phyloP scores from a whole-genome alignment of 2,329 filamentous ascomycete species.

The Dactylellina cionopaga region DNA sequence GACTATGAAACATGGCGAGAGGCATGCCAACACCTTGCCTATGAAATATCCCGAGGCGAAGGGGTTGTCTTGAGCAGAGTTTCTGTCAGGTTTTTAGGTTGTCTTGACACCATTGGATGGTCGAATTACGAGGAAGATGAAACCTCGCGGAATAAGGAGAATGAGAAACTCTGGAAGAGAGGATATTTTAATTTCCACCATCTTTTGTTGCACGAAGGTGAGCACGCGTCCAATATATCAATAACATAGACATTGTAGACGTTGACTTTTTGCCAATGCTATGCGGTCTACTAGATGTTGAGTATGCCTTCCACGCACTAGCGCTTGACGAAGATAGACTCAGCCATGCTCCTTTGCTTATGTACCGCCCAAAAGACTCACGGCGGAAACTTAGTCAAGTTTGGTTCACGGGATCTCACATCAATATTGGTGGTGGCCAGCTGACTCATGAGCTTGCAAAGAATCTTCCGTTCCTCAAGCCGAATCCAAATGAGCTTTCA shows the following conservation, averaged over 20 bases:
- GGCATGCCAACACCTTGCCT: neutral
- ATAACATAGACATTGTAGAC: neutral
- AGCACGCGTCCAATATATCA: neutral
- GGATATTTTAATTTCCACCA: conserved; percentile 33
- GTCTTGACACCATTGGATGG: conserved; percentile 50
- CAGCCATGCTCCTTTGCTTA: conserved; percentile 23
- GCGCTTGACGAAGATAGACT: conserved; percentile 68
- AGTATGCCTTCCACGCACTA: conserved; percentile 70
- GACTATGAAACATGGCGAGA: conserved; percentile 36
- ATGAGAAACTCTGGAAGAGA: conserved; percentile 25
- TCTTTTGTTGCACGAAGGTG: conserved; percentile 38
- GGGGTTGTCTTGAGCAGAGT: conserved; percentile 12
- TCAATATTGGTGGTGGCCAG: conserved; percentile 64
- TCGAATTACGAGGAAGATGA: conserved; percentile 15
- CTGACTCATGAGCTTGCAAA: conserved; percentile 63
- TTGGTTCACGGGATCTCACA: conserved; percentile 68
- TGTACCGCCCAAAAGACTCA: conserved; percentile 36
- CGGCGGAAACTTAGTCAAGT: conserved; percentile 24
- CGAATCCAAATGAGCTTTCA: conserved; percentile 34
- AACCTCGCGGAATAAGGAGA: neutral
- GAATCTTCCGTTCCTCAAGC: conserved; percentile 1
- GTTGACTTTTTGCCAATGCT: neutral
- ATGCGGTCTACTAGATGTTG: conserved; percentile 61
- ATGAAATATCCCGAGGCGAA: conserved; percentile 3
- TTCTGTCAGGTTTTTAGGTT: conserved; percentile 34